phyloP scores from a whole-genome alignment of 2,329 filamentous ascomycete genomes.

The Laburnicola sp. region DNA sequence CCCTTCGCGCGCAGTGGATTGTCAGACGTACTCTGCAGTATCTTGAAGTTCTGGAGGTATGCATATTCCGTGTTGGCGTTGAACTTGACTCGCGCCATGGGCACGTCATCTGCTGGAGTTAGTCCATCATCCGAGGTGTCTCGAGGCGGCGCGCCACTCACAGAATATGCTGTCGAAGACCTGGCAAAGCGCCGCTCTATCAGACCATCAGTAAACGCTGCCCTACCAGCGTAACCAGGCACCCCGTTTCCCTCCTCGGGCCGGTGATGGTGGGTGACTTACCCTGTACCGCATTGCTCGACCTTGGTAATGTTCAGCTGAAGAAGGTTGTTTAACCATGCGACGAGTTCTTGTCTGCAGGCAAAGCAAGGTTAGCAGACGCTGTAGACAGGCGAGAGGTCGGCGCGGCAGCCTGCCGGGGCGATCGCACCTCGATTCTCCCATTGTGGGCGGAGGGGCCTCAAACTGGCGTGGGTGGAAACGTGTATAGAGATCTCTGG shows the following conservation, averaged over 20 bases:
- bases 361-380: conserved; percentile 22
- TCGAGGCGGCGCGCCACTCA: conserved; percentile 43
- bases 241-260: conserved; percentile 13
- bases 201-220: conserved; percentile 23
- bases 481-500: neutral
- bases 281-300: conserved; percentile 99
- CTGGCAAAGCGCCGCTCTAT: conserved; percentile 90
- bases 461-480: neutral
- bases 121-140: neutral
- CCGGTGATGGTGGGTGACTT: conserved; percentile 44
- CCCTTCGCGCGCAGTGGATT: too few relatives aligned
- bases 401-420: conserved; percentile 15
- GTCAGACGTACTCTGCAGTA: conserved; percentile 78
- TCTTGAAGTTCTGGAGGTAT: conserved; percentile 98
- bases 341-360: conserved; percentile 86
- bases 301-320: conserved; percentile 98
- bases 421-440: conserved; percentile 62
- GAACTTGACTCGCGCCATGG: conserved; percentile 97
- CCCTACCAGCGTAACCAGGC: conserved; percentile 4
- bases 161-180: conserved; percentile 97
- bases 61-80: conserved; percentile 96
- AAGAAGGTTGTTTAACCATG: conserved; percentile 96
- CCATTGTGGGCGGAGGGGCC: conserved; percentile 51
- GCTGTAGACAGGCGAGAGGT: conserved; percentile 14
- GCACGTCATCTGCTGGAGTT: conserved; percentile 68